Evolutionary conservation across 169 alveolate species (phyloP), one percentile per base, ranked within the genome.

Genomic region (Plasmodium adleri): DNA sequence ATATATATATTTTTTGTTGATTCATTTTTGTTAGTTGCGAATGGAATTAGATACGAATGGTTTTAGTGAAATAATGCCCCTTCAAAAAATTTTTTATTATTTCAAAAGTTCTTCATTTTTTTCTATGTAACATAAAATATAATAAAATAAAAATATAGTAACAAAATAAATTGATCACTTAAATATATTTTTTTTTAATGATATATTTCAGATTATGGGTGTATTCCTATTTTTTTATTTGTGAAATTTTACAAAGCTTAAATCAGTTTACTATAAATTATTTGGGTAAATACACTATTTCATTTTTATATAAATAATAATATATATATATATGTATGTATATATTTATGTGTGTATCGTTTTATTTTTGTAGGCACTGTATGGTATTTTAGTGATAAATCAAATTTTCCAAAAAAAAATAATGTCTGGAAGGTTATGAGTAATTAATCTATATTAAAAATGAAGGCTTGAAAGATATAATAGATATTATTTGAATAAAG

Each of bases 361-460:
- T 56, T 12, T 26, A 15, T 24, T 32, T 78, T 66, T 67, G 58
- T 26, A 78, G 89, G 89, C 26, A 56, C 89, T 8, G 78, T 78
- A 5, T 78, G 89, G 89, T 78, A 78, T 59, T 78, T 78, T 26
- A 26, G 89, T 26, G 89, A 78, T 47, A 78, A 78, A 59, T n/a
- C 26, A 6, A 64, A 56, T n/a, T 56, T n/a, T 4, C 47, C 64
- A 20, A 28, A 67, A 24, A 66, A 49, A 17, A 71, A 26, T 20
- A 78, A 59, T 52, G 72, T 22, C 13, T 58, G 47, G 20, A 76
- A 54, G n/a, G 56, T 67, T 15, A 78, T 78, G 89, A 78, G 89
- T 78, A 78, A 78, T 78, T 54, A 20, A 12, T 62, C 13, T 20
- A 62, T 20, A 20, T 62, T 12, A 26, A 62, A 20, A n/a, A 62